A percentile compares a stretch with the other conserved stretches of the same genome.
Conservation (phyloP, 257 asterid species). For the Nicotiana otophora region DNA sequence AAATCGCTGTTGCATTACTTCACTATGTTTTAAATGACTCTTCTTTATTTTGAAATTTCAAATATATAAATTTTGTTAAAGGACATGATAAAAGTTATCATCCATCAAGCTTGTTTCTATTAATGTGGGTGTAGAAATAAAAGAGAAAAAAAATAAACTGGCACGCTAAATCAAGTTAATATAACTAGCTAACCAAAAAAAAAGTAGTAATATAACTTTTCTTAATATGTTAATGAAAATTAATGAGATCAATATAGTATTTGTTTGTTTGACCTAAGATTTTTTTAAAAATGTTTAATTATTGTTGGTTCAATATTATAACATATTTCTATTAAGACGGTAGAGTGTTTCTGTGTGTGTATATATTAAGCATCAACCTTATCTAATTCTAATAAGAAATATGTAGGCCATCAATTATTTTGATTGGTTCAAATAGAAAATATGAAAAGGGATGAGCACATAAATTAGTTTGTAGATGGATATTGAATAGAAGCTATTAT, state of each 20-base stretch:
- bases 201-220: not conserved
- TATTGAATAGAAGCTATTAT: not conserved
- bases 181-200: too few species aligned
- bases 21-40: not conserved
- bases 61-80: not conserved
- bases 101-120: not conserved
- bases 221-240: not conserved
- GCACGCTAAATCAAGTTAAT: too few species aligned
- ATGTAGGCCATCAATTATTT: not conserved
- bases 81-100: not conserved
- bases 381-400: not conserved
- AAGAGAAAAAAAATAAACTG: not conserved
- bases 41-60: not conserved
- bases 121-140: not conserved
- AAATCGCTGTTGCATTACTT: not conserved
- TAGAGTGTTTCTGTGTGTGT: not conserved
- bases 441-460: not conserved
- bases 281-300: not conserved
- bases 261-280: not conserved
- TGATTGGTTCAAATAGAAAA: not conserved
- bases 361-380: not conserved
- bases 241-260: not conserved
- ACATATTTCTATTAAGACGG: not conserved
- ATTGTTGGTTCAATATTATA: not conserved
- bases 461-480: not conserved